Conservation (phyloP, 306 rosid genomes). For the Citrullus mucosospermus region DNA sequence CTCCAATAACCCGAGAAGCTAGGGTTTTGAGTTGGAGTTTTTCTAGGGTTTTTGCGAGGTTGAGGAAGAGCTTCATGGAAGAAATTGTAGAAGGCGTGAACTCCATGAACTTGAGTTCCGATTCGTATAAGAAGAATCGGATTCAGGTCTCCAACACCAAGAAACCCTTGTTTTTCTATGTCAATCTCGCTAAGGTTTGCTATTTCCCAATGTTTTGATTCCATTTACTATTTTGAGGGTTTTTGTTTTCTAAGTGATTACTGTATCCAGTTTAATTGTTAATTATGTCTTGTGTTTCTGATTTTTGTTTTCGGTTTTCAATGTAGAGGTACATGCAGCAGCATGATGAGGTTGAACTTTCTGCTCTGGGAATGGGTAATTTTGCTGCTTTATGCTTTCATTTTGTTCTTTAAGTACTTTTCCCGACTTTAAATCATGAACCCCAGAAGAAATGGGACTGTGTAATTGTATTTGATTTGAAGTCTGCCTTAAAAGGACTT, state of each 20-base stretch:
- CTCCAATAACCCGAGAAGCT: neutral
- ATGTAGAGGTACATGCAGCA: slow-evolving; percentile 38
- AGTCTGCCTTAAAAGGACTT: neutral
- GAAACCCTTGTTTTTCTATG: slow-evolving; percentile 38
- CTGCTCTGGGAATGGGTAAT: slow-evolving; percentile 44
- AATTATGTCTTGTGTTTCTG: neutral
- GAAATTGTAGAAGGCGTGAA: slow-evolving; percentile 24
- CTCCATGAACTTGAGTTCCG: slow-evolving; percentile 13
- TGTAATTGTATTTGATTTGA: neutral
- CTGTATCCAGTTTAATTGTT: neutral
- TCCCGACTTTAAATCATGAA: neutral
- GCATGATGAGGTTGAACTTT: slow-evolving; percentile 34
- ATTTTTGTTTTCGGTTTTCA: neutral
- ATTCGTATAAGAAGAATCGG: slow-evolving; percentile 28
- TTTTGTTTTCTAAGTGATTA: neutral
- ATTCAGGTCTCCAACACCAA: slow-evolving; percentile 41
- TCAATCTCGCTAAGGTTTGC: slow-evolving; percentile 31
- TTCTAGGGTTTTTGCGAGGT: slow-evolving; percentile 17
- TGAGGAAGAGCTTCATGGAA: slow-evolving; percentile 19
- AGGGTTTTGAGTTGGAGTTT: neutral
- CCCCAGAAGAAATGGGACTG: neutral
- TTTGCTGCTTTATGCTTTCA: neutral
- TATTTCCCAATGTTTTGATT: neutral
- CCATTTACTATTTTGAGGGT: neutral
- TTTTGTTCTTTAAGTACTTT: neutral